Conservation (phyloP, 441 rosid genomes). For the Viola pubescens region DNA sequence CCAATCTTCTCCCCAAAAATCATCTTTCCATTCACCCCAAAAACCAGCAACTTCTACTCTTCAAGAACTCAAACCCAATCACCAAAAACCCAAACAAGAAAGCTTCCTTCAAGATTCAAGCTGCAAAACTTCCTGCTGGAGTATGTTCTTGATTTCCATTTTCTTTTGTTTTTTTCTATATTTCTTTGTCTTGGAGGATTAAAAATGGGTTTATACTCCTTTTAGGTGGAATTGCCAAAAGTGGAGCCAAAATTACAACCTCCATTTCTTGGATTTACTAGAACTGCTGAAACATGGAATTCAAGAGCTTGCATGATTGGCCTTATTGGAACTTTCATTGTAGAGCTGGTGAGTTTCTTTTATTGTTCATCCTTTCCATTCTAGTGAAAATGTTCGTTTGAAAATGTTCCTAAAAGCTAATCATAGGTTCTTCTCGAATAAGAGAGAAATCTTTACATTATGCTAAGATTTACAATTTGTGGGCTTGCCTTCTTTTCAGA, state of each 20-base stretch:
- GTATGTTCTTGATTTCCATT: conserved; percentile 22
- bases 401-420: background rate
- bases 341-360: conserved; percentile 48
- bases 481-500: conserved; percentile 30
- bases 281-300: conserved; percentile 75
- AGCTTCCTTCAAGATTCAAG: conserved; percentile 35
- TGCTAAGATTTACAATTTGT: background rate
- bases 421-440: background rate
- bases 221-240: conserved; percentile 60
- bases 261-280: conserved; percentile 68
- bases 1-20: conserved; percentile 27
- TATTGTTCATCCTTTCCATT: background rate
- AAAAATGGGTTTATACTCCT: background rate
- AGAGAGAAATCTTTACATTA: too few species aligned
- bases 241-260: conserved; percentile 53
- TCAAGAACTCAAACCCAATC: conserved; percentile 6
- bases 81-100: conserved; percentile 23
- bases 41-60: conserved; percentile 10
- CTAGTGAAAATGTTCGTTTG: background rate
- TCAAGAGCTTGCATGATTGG: conserved; percentile 93
- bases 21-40: background rate
- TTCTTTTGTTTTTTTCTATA: background rate
- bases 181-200: too few species aligned
- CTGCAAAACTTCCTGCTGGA: conserved; percentile 64
- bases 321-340: conserved; percentile 53